These are phyloP conservation scores for Chaetomium cochliodes DNA, from an alignment of 495 filamentous ascomycete genomes.

Conservation along the genomic window DNA sequence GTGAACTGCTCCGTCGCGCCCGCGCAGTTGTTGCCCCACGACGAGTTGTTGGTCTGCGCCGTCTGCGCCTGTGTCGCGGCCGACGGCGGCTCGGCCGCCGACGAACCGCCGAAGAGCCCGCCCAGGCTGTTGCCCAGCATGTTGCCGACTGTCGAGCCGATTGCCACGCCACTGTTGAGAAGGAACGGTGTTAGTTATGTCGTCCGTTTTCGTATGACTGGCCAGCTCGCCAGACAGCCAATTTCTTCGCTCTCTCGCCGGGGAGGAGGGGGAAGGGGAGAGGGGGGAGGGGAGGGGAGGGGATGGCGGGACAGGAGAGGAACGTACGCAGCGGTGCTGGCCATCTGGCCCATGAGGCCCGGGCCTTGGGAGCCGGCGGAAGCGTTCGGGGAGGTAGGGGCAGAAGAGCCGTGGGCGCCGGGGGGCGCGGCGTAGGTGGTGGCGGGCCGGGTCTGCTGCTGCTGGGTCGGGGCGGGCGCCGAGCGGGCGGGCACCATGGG, in stretches of 20 bases:
- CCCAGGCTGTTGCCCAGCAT: slow-evolving; percentile 90
- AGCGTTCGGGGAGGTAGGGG: slow-evolving; percentile 31
- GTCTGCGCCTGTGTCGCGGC: slow-evolving; percentile 41
- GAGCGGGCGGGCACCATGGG: slow-evolving; percentile 63
- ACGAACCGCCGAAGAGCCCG: slow-evolving; percentile 67
- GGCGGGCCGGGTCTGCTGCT: slow-evolving; percentile 61
- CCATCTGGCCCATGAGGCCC: slow-evolving; percentile 82
- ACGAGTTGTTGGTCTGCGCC: slow-evolving; percentile 46
- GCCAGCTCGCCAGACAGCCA: too few relatives aligned
- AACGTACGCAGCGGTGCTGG: slow-evolving; percentile 78
- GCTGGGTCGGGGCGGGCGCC: slow-evolving; percentile 56
- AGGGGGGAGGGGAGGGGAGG: slow-evolving; percentile 15
- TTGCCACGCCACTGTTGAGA: slow-evolving; percentile 78
- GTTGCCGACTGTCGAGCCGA: slow-evolving; percentile 93
- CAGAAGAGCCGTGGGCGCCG: slow-evolving; percentile 43
- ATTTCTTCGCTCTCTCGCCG: too few relatives aligned
- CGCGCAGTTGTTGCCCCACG: slow-evolving; percentile 68
- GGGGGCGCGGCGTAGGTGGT: slow-evolving; percentile 61
- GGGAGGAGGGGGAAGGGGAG: neutral
- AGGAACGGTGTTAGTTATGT: slow-evolving; percentile 1
- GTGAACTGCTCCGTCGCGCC: slow-evolving; percentile 82
- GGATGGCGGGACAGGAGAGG: too few relatives aligned
- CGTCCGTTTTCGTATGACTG: neutral
- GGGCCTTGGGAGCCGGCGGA: slow-evolving; percentile 55
- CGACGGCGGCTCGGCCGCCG: slow-evolving; percentile 58